These are phyloP conservation scores for Bonia amplexicaulis DNA, from an alignment of 176 grass and related monocot species.

Conservation along the genomic window DNA sequence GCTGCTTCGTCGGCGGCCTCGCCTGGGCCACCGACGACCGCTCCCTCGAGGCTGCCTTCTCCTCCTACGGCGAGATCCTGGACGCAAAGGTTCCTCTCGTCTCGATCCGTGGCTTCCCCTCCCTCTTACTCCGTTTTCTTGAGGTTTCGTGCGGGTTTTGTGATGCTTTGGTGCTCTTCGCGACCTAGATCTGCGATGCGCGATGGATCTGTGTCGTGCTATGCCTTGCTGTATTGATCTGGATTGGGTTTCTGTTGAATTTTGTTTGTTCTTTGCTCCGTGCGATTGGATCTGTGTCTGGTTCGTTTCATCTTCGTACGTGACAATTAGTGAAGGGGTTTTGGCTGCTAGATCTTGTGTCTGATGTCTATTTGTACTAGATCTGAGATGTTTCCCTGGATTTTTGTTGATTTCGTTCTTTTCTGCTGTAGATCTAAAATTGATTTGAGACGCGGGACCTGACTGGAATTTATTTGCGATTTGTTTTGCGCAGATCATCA, in stretches of 20 bases:
- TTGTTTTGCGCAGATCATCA: not conserved
- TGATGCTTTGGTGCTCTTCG: not conserved
- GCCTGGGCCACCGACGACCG: constrained; percentile 83
- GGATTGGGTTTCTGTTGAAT: not conserved
- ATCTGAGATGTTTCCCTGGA: not conserved
- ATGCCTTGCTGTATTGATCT: not conserved
- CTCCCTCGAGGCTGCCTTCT: constrained; percentile 79
- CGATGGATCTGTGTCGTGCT: not conserved
- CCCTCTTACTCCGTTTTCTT: not conserved
- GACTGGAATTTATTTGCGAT: not conserved
- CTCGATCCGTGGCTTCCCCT: not conserved
- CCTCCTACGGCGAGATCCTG: constrained; percentile 56
- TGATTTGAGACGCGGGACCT: fast-evolving
- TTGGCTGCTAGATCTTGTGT: not conserved
- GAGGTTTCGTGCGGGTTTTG: not conserved
- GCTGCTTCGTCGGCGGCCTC: constrained; percentile 91
- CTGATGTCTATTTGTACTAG: not conserved
- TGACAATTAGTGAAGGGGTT: not conserved
- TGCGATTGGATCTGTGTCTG: not conserved
- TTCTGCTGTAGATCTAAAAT: not conserved
- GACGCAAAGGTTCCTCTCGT: constrained; percentile 65
- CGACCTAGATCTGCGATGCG: not conserved
- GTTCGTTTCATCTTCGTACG: not conserved
- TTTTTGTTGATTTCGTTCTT: not conserved
- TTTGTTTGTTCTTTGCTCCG: not conserved